Evolutionary conservation across 768 basidiomycete genomes (phyloP), one percentile per base, ranked within the genome.

Genomic region (Pleurotus pulmonarius): DNA sequence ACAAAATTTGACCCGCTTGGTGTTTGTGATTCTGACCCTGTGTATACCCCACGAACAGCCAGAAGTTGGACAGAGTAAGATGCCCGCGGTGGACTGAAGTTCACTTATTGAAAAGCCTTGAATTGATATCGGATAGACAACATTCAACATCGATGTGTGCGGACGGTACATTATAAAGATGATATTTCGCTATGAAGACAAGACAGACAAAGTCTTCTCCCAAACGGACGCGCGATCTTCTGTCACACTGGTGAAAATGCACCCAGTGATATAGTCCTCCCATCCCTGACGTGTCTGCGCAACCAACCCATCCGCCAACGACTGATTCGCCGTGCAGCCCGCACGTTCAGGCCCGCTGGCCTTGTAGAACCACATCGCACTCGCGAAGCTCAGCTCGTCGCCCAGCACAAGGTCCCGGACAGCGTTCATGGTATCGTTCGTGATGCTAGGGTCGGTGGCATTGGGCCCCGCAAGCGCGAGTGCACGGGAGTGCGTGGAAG

Each of bases 351-450:
- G 34, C 18, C 51, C 51, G 8, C 51, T 52, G 51, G 39, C 34
- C 25, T 40, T 52, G 38, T 56, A 56, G 34, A 47, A 56, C 56
- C 56, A 56, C 39, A 48, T 41, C 5, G 56, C 56, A 46, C 56
- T 56, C 1, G 56, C 56, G 39, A 56, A 56, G 46, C 56, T 56
- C 6, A 49, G 29, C 20, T 56, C 56, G 37, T 56, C 56, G 18
- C 26, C 24, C 6, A 56, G 29, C 20, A 56, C 56, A 3, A 56
- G 56, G 18, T 46, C 39, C 11, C 25, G 56, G 37, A 56, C 51
- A 18, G 39, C 51, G 51, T 52, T 56, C 46, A 37, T 47, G 6
- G 45, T 56, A 22, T 29, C 24, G n/a, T 41, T 56, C 9, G 46
- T 39, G 12, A 47, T 48, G 45, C 25, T n/a, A 26, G 47, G 20